Base-by-base conservation (phyloP, 768 basidiomycete species). In the Udeniomyces megalosporus region DNA sequence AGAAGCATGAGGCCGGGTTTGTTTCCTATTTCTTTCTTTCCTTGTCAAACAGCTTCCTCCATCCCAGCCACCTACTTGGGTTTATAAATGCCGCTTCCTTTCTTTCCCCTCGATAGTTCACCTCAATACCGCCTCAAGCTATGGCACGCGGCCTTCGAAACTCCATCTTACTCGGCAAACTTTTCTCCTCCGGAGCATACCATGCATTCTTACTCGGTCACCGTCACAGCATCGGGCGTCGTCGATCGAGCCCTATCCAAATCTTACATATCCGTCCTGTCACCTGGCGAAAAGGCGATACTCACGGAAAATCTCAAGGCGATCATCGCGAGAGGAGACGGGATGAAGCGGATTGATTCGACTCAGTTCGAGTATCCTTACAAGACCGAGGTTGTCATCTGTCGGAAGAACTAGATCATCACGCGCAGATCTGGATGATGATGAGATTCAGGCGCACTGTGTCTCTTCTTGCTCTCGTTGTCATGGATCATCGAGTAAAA, bases 51-150 rank as follows among this genome's bases (percentile, higher is more conserved):
- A n/a, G n/a, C n/a, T n/a, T n/a, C n/a, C n/a, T n/a, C n/a, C n/a
- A n/a, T n/a, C n/a, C n/a, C n/a, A n/a, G n/a, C n/a, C n/a, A n/a
- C n/a, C n/a, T n/a, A n/a, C n/a, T n/a, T n/a, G n/a, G n/a, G n/a
- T n/a, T n/a, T n/a, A n/a, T n/a, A n/a, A n/a, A n/a, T n/a, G n/a
- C n/a, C n/a, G n/a, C n/a, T n/a, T n/a, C n/a, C n/a, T n/a, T n/a
- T n/a, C n/a, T n/a, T n/a, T n/a, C n/a, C n/a, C n/a, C n/a, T n/a
- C n/a, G n/a, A n/a, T n/a, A n/a, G n/a, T 0, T 60, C 58, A 1
- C 58, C 58, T 29, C 58, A 60, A n/a, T 52, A 60, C 35, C 58
- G 58, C 6, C 50, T 60, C 34, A 29, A 29, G 22, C 48, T 50
- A 12, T 60, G 58, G 58, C 34, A 35, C 34, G 34, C 58, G 31